A percentile compares a stretch with the other conserved stretches of the same genome.
These are phyloP conservation scores for Boletus calvinii DNA, from an alignment of 1,284 basidiomycete species.

Conservation along the genomic window DNA sequence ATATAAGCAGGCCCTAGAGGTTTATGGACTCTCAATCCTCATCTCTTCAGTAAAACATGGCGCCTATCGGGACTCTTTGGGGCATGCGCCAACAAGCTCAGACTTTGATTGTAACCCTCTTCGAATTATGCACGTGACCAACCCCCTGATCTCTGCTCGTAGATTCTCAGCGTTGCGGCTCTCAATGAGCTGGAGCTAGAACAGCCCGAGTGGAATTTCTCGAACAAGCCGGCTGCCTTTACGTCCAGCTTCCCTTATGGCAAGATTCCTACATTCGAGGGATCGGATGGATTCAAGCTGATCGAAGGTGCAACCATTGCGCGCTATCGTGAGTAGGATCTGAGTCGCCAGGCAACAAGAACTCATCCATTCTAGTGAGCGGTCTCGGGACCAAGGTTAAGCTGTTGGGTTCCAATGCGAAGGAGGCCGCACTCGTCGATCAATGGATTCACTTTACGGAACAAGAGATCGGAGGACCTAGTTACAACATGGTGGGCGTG, in stretches of 20 bases:
- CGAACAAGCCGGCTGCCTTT: conserved; percentile 42
- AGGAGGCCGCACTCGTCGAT: conserved; percentile 47
- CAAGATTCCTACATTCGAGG: conserved; percentile 53
- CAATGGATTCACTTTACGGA: conserved; percentile 53
- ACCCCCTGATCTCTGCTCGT: background rate
- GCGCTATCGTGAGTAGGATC: conserved; percentile 43
- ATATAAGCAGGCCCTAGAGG: too few relatives aligned
- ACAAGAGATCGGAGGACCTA: conserved; percentile 36
- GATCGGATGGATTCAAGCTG: conserved; percentile 48
- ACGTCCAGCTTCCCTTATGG: conserved; percentile 44
- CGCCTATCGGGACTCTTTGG: conserved; percentile 10
- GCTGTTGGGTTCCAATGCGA: conserved; percentile 44
- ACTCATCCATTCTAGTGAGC: conserved; percentile 37
- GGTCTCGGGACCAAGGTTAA: conserved; percentile 45
- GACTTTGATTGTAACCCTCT: conserved; percentile 1
- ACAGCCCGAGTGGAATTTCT: conserved; percentile 2
- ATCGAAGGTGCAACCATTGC: conserved; percentile 55
- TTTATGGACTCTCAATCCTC: background rate
- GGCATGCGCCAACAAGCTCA: background rate
- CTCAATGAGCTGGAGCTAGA: conserved; percentile 16
- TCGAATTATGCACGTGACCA: too few relatives aligned
- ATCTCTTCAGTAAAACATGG: background rate
- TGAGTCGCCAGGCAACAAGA: too few relatives aligned
- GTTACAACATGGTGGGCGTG: background rate
- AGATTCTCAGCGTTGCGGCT: conserved; percentile 17